These are phyloP conservation scores for Fraxinus platypoda DNA, from an alignment of 305 asterid genomes.

Conservation along the genomic window DNA sequence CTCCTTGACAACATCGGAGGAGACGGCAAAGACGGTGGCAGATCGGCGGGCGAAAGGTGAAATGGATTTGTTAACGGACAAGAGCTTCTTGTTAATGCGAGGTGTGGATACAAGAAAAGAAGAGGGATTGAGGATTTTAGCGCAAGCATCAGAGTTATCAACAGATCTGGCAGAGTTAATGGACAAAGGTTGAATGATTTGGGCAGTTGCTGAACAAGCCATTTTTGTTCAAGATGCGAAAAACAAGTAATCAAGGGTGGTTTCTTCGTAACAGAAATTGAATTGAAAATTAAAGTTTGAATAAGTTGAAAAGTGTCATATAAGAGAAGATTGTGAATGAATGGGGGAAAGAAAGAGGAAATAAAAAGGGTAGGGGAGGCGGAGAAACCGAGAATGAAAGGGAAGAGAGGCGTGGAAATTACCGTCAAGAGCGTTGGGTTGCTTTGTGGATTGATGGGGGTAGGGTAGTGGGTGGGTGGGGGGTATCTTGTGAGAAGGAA, in stretches of 20 bases:
- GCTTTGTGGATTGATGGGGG: not conserved
- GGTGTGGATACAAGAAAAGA: constrained; percentile 50
- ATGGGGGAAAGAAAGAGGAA: constrained; percentile 29
- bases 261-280: not conserved
- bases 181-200: constrained; percentile 51
- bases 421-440: constrained; percentile 40
- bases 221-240: constrained; percentile 7
- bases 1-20: constrained; percentile 75
- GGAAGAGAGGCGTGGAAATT: constrained; percentile 41
- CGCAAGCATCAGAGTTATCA: constrained; percentile 41
- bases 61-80: constrained; percentile 6
- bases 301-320: not conserved
- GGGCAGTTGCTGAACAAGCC: constrained; percentile 66
- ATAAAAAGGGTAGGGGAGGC: constrained; percentile 26
- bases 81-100: constrained; percentile 26
- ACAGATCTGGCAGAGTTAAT: constrained; percentile 60
- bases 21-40: constrained; percentile 52
- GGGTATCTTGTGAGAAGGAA: not conserved
- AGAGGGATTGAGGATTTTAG: constrained; percentile 25
- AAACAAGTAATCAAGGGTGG: not conserved
- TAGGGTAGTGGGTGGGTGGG: not conserved
- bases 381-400: constrained; percentile 37
- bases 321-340: not conserved
- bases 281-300: not conserved
- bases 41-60: constrained; percentile 45